Evolutionary conservation across 805 yeast genomes (phyloP).

Genomic region (Ogataea trehaloabstinens): DNA sequence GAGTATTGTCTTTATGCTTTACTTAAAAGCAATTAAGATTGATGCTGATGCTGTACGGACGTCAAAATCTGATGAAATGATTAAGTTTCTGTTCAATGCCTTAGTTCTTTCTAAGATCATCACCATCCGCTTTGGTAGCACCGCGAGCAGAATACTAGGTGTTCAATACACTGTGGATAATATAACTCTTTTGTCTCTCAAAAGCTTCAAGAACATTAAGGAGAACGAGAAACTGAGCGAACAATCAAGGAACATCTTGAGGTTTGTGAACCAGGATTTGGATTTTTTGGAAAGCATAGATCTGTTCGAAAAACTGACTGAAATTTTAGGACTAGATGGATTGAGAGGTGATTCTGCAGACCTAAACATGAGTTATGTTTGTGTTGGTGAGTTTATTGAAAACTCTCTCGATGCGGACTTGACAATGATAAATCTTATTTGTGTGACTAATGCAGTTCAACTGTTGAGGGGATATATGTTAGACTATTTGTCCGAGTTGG

Average conservation of each 20-base stretch:
- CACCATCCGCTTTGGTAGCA: conserved; percentile 15
- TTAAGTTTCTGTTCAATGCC: conserved; percentile 25
- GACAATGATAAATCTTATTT: conserved; percentile 24
- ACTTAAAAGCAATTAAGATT: conserved; percentile 13
- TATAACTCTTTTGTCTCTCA: conserved; percentile 16
- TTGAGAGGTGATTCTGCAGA: conserved; percentile 2
- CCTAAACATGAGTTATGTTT: conserved; percentile 15
- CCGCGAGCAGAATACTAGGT: conserved; percentile 10
- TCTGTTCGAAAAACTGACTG: conserved; percentile 22
- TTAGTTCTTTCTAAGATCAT: conserved; percentile 20
- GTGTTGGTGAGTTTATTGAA: conserved; percentile 25
- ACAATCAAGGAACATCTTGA: conserved; percentile 16
- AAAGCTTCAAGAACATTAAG: conserved; percentile 11
- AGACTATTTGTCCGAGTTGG: conserved; percentile 18
- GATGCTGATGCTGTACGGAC: conserved; percentile 11
- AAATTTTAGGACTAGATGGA: conserved; percentile 16
- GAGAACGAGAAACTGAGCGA: conserved; percentile 8
- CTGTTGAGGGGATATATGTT: conserved; percentile 18
- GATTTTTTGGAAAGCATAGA: conserved; percentile 20
- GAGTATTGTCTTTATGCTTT: conserved; percentile 14
- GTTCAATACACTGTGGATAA: conserved; percentile 15
- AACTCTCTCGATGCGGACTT: conserved; percentile 23
- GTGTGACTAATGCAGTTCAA: conserved; percentile 23
- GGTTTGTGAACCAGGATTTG: conserved; percentile 21
- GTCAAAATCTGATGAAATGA: conserved; percentile 13